These are phyloP conservation scores for Lactifluus piperatus DNA, from an alignment of 768 basidiomycete species.

Conservation along the genomic window DNA sequence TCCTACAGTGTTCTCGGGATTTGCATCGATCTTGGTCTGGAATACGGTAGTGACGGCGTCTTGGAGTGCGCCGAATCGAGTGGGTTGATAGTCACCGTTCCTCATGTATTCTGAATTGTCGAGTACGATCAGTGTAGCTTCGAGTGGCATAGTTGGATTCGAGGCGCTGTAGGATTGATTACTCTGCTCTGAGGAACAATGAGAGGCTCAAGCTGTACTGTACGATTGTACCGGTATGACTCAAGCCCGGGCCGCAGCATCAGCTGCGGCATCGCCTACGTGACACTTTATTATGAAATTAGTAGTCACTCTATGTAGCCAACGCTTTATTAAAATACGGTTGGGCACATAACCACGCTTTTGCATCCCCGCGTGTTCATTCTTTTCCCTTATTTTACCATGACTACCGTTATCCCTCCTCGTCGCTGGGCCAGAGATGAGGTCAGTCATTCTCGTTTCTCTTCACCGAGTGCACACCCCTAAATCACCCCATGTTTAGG, in stretches of 20 bases:
- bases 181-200: background rate
- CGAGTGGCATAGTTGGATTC: conserved; percentile 74
- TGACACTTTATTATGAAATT: too few species aligned
- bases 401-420: background rate
- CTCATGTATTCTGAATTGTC: conserved; percentile 99
- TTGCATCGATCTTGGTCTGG: conserved; percentile 88
- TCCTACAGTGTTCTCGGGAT: conserved; percentile 96
- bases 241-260: too few species aligned
- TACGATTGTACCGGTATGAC: too few species aligned
- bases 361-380: background rate
- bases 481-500: background rate
- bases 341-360: too few species aligned
- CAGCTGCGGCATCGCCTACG: too few species aligned
- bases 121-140: conserved; percentile 95
- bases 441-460: background rate
- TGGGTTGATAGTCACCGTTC: conserved; percentile 85
- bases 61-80: conserved; percentile 82
- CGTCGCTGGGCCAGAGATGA: conserved; percentile 1
- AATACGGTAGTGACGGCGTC: conserved; percentile 89
- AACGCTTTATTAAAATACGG: too few species aligned
- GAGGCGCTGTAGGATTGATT: too few species aligned
- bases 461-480: background rate
- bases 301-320: too few species aligned
- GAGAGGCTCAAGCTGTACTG: too few species aligned
- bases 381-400: background rate